These are phyloP conservation scores for Phytopythium ostracodes DNA, from an alignment of 352 stramenopile species.

Conservation along the genomic window DNA sequence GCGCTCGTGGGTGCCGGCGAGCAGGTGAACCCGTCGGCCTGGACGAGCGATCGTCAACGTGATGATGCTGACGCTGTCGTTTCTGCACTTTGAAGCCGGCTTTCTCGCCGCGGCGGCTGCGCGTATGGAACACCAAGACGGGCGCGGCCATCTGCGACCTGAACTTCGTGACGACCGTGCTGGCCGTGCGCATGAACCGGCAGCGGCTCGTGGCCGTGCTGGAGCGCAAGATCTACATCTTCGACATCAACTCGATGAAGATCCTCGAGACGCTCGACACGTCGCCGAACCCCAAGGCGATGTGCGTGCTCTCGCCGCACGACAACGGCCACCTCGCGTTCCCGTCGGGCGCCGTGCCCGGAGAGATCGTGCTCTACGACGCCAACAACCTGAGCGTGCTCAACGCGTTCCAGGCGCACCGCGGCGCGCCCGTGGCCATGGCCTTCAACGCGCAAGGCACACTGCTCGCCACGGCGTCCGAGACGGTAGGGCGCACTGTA, in stretches of 20 bases:
- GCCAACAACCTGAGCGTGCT: slow-evolving; percentile 90
- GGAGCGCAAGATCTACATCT: slow-evolving; percentile 91
- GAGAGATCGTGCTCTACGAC: slow-evolving; percentile 91
- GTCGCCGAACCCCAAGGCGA: slow-evolving; percentile 78
- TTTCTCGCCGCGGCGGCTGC: slow-evolving; percentile 87
- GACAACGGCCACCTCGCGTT: slow-evolving; percentile 86
- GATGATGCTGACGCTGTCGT: neutral
- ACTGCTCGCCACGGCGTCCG: slow-evolving; percentile 87
- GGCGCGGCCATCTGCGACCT: slow-evolving; percentile 88
- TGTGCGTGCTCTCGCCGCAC: slow-evolving; percentile 83
- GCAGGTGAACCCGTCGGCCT: slow-evolving; percentile 40
- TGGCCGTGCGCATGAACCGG: slow-evolving; percentile 90
- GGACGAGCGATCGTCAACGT: no score
- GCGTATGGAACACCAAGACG: slow-evolving; percentile 92
- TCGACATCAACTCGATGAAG: slow-evolving; percentile 93
- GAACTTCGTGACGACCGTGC: slow-evolving; percentile 89
- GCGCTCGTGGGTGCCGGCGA: slow-evolving; percentile 88
- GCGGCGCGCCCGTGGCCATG: slow-evolving; percentile 83
- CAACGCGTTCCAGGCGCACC: slow-evolving; percentile 89
- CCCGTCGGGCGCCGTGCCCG: slow-evolving; percentile 69
- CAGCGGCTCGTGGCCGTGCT: slow-evolving; percentile 86
- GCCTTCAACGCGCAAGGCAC: slow-evolving; percentile 85
- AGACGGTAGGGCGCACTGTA: slow-evolving; percentile 53
- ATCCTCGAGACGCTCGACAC: slow-evolving; percentile 90
- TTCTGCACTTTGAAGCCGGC: slow-evolving; percentile 45